Conservation (phyloP, 2,329 filamentous ascomycete genomes). For the Stemphylium vesicarium region DNA sequence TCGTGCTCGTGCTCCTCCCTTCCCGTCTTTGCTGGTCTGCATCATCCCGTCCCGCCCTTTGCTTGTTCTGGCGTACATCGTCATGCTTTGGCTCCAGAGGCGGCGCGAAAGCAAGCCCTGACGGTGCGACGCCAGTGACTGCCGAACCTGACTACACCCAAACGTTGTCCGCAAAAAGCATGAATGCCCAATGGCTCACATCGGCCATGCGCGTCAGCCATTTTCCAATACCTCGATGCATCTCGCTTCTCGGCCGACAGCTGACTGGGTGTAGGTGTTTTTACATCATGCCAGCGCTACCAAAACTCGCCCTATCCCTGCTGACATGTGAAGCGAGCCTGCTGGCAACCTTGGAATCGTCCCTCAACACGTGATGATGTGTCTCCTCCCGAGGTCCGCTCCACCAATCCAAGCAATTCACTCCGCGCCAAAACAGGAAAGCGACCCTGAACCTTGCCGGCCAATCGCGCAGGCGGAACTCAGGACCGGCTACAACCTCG, state of each 20-base stretch:
- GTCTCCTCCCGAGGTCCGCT: background rate
- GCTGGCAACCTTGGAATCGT: background rate
- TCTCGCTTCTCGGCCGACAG: constrained; percentile 16
- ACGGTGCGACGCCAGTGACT: background rate
- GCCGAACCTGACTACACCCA: constrained; percentile 2
- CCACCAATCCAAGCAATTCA: constrained; percentile 11
- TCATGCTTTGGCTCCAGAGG: constrained; percentile 3
- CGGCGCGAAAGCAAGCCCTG: constrained; percentile 5
- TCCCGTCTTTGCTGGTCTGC: constrained; percentile 15
- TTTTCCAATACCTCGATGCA: constrained; percentile 17
- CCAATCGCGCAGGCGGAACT: constrained; percentile 16
- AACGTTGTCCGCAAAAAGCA: constrained; percentile 12
- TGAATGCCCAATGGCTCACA: constrained; percentile 9
- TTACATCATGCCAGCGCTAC: constrained; percentile 6
- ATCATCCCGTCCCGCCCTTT: constrained; percentile 12
- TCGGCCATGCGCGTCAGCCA: constrained; percentile 12
- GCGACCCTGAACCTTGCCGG: constrained; percentile 1
- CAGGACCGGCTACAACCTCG: constrained; percentile 8
- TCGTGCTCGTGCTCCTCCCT: constrained; percentile 9
- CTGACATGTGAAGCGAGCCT: background rate
- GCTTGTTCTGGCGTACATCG: constrained; percentile 15
- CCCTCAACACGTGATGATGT: background rate
- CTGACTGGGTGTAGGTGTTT: constrained; percentile 9
- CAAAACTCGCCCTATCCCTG: background rate
- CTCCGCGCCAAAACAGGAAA: constrained; percentile 27